These are phyloP conservation scores for Agaricales sp. DNA, from an alignment of 1,284 basidiomycete genomes.

Conservation along the genomic window DNA sequence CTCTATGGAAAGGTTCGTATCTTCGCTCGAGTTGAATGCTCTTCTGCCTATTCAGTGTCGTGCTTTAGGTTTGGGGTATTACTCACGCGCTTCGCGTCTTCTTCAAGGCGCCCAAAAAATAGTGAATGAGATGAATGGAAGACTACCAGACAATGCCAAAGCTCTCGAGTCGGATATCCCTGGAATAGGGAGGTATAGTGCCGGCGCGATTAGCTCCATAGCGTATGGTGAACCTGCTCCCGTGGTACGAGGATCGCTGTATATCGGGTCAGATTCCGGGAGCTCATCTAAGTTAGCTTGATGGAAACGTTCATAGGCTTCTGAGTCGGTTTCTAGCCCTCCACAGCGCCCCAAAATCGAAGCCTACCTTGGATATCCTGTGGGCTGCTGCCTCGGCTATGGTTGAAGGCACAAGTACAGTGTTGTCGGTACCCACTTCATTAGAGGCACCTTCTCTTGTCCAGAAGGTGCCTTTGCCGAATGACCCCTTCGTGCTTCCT, in stretches of 20 bases:
- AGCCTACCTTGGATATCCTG: conserved; percentile 68
- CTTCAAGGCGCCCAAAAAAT: conserved; percentile 73
- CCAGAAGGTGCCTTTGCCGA: background rate
- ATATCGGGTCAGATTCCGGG: too few species aligned
- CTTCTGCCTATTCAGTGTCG: too few species aligned
- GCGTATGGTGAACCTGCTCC: conserved; percentile 79
- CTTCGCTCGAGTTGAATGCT: too few species aligned
- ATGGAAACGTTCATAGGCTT: conserved; percentile 86
- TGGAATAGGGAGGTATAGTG: conserved; percentile 87
- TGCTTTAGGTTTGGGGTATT: conserved; percentile 84
- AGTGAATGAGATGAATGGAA: conserved; percentile 54
- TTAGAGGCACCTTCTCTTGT: conserved; percentile 5
- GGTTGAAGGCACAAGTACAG: conserved; percentile 37
- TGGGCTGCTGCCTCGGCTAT: conserved; percentile 71
- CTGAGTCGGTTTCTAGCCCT: conserved; percentile 76
- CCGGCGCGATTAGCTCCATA: conserved; percentile 85
- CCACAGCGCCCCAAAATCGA: conserved; percentile 72
- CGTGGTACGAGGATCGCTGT: too few species aligned
- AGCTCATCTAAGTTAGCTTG: too few species aligned
- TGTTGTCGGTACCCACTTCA: background rate
- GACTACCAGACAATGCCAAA: conserved; percentile 71
- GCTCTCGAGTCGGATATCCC: conserved; percentile 81
- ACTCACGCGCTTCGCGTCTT: conserved; percentile 77
- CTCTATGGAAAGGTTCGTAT: conserved; percentile 66
- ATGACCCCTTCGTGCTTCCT: background rate